Evolutionary conservation across 2,329 filamentous ascomycete genomes (phyloP), one percentile per base, ranked within the genome.

Genomic region (Arthrobotrys megalospora): DNA sequence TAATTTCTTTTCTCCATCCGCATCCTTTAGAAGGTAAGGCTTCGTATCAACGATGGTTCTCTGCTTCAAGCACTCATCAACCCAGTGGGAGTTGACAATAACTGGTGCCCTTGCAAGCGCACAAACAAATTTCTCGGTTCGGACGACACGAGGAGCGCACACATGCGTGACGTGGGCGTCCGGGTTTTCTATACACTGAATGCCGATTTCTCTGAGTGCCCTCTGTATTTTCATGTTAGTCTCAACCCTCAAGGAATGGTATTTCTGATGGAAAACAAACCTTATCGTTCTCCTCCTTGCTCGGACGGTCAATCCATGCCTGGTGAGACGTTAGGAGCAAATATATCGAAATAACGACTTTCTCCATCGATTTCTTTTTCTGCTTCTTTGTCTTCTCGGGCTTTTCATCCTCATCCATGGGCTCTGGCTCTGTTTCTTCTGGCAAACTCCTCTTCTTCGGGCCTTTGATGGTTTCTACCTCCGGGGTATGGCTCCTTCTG

Each of bases 121-220:
- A 79, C 91, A 92, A 62, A 98, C 90, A 83, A 99, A 99, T 83
- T 99, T 99, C 83, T 93, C 90, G 0, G 96, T 99, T 43, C 96
- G 91, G 38, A 97, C 89, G 79, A 98, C 90, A 48, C 90, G 89
- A 0, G 95, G 96, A 2, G 95, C 95, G 38, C 93, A 94, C 10
- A 99, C 89, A 83, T 97, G 93, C 81, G 95, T 93, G 83, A 93
- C 96, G 52, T 89, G 88, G 58, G 89, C 88, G 36, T 78, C 75
- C 28, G 90, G 90, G 82, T 97, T 92, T 81, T 91, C 88, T 3
- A 93, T 91, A 21, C 97, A 89, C 80, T 90, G 88, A 70, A 99
- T 92, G 6, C 96, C 96, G 41, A 98, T 86, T 53, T 92, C 90
- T 77, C 94, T 92, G 69, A 99, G 87, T 85, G 92, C 92, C 85